Percentiles rank a stretch among this genome's conserved stretches.
Conservation (phyloP, 2,329 filamentous ascomycete species). For the Chalaropsis thielavioides region DNA sequence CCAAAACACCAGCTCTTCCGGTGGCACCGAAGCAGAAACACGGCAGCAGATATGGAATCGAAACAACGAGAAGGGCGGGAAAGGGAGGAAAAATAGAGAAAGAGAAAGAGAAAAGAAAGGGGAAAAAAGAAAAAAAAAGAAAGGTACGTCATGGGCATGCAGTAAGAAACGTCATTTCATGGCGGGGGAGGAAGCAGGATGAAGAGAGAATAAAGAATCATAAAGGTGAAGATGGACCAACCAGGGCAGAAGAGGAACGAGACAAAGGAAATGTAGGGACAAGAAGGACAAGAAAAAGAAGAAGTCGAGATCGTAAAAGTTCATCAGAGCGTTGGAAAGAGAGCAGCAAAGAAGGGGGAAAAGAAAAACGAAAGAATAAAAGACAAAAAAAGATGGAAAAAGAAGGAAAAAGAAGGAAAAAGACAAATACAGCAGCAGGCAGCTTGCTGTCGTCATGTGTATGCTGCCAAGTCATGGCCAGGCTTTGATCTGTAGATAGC, state of each 20-base stretch:
- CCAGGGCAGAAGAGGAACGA: background rate
- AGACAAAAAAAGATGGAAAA: no score
- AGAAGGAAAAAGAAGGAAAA: background rate
- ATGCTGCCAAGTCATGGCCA: background rate
- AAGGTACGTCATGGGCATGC: constrained; percentile 5
- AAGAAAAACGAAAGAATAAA: background rate
- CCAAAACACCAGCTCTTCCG: constrained; percentile 2
- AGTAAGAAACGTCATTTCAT: constrained; percentile 1
- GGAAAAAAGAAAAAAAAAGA: background rate
- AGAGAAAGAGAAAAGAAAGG: background rate
- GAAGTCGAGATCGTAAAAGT: background rate
- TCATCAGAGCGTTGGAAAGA: background rate
- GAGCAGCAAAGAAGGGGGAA: background rate
- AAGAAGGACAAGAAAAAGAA: background rate
- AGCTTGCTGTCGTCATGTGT: background rate
- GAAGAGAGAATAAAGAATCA: background rate
- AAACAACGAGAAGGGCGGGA: background rate
- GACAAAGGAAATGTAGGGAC: background rate
- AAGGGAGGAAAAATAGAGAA: constrained; percentile 8
- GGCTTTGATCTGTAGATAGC: background rate
- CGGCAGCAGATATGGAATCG: background rate
- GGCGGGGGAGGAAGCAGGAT: background rate
- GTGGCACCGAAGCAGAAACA: background rate
- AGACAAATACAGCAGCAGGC: background rate
- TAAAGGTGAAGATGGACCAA: background rate